Conservation (phyloP, 2,329 filamentous ascomycete genomes). For the Neocatenulostroma microsporum region DNA sequence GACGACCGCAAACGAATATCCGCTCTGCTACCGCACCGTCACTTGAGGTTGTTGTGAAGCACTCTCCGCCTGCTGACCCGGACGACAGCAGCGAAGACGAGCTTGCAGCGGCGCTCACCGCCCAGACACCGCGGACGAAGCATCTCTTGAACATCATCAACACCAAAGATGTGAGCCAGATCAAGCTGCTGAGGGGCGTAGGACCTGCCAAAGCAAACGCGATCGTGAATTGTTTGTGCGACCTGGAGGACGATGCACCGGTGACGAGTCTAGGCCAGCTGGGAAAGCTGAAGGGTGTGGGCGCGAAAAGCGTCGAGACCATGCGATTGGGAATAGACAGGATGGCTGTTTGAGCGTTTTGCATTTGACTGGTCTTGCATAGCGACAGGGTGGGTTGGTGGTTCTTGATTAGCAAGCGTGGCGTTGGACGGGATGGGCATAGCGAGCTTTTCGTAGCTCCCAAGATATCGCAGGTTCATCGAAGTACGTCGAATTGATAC, state of each 20-base stretch:
- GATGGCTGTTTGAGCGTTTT: slow-evolving; percentile 20
- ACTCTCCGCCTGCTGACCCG: slow-evolving; percentile 11
- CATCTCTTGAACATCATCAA: slow-evolving; percentile 64
- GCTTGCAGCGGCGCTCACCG: slow-evolving; percentile 16
- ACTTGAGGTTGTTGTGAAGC: slow-evolving; percentile 7
- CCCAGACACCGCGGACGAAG: slow-evolving; percentile 50
- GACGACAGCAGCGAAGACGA: slow-evolving; percentile 28
- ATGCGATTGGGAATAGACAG: slow-evolving; percentile 35
- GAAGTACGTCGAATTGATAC: no score
- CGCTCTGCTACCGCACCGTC: slow-evolving; percentile 10
- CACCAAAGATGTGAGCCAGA: slow-evolving; percentile 58
- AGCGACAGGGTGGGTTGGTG: no score
- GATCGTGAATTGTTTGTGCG: slow-evolving; percentile 42
- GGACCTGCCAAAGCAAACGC: slow-evolving; percentile 62
- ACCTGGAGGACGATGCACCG: slow-evolving; percentile 31
- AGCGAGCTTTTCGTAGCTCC: no score
- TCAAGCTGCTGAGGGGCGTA: slow-evolving; percentile 61
- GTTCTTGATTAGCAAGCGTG: slow-evolving; percentile 2
- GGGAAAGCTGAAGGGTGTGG: slow-evolving; percentile 42
- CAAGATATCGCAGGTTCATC: no score
- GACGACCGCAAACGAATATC: slow-evolving; percentile 13
- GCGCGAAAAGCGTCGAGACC: slow-evolving; percentile 43
- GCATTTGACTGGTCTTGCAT: no score
- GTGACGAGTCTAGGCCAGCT: slow-evolving; percentile 37
- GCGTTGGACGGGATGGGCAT: no score